Percentiles rank a stretch among this genome's conserved stretches.
These are phyloP conservation scores for Clarireedia hainanense DNA, from an alignment of 2,329 filamentous ascomycete genomes.

Conservation along the genomic window DNA sequence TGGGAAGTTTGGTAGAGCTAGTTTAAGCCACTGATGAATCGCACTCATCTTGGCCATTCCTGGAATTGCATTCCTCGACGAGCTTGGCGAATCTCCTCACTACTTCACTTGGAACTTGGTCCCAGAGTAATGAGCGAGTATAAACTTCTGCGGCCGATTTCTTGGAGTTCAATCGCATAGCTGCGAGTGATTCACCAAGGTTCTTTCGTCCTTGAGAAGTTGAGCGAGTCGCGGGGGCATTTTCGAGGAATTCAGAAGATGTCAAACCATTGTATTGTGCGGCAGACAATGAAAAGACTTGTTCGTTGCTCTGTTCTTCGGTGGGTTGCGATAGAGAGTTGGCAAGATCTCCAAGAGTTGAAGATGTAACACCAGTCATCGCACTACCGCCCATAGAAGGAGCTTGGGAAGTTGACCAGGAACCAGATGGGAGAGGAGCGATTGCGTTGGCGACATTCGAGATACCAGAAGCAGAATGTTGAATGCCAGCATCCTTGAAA, in stretches of 20 bases:
- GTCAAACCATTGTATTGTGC: slow-evolving; percentile 84
- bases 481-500: slow-evolving; percentile 69
- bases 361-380: slow-evolving; percentile 45
- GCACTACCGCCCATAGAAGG: slow-evolving; percentile 35
- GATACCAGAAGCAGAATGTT: slow-evolving; percentile 27
- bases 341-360: slow-evolving; percentile 58
- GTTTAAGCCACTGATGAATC: slow-evolving; percentile 10
- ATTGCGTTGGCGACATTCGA: slow-evolving; percentile 23
- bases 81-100: slow-evolving; percentile 89
- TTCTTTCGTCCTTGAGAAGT: slow-evolving; percentile 62
- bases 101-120: slow-evolving; percentile 86
- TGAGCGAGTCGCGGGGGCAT: slow-evolving; percentile 38
- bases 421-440: slow-evolving; percentile 46
- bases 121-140: slow-evolving; percentile 86
- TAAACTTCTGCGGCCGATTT: slow-evolving; percentile 80
- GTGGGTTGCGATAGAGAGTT: slow-evolving; percentile 65
- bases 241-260: slow-evolving; percentile 63
- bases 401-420: slow-evolving; percentile 36
- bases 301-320: slow-evolving; percentile 79
- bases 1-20: background rate
- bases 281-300: slow-evolving; percentile 77
- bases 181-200: slow-evolving; percentile 71
- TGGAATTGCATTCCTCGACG: slow-evolving; percentile 63
- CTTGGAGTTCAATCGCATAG: slow-evolving; percentile 66
- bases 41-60: slow-evolving; percentile 27